phyloP scores from a whole-genome alignment of 2,329 filamentous ascomycete species.

The Lecanosticta acicola region DNA sequence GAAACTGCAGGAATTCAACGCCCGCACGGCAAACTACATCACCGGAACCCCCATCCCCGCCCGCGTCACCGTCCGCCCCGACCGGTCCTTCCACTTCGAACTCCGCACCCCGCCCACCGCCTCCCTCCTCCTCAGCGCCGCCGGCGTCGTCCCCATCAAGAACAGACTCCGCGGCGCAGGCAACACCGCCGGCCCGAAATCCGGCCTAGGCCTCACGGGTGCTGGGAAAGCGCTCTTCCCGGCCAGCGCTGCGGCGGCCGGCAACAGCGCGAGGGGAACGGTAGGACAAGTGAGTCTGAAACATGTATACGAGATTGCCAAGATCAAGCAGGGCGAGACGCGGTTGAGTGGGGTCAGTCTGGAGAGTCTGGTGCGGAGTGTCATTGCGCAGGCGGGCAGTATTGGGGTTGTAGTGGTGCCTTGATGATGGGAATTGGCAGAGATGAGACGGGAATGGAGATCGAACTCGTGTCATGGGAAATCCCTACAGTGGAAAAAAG shows the following conservation, averaged over 20 bases:
- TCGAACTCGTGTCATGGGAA: too few species aligned
- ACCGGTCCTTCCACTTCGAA: slow-evolving; percentile 89
- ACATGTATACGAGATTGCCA: slow-evolving; percentile 95
- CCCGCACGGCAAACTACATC: slow-evolving; percentile 68
- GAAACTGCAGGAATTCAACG: slow-evolving; percentile 20
- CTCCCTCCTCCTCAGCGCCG: slow-evolving; percentile 78
- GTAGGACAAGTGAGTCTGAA: slow-evolving; percentile 88
- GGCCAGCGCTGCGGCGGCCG: slow-evolving; percentile 20
- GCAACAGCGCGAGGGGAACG: slow-evolving; percentile 65
- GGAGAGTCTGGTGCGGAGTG: slow-evolving; percentile 73
- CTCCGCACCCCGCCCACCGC: slow-evolving; percentile 87
- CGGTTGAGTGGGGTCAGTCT: slow-evolving; percentile 64
- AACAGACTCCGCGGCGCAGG: slow-evolving; percentile 68
- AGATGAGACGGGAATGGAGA: not conserved
- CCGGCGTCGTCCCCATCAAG: slow-evolving; percentile 68
- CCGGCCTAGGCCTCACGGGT: slow-evolving; percentile 33
- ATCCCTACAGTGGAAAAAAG: too few species aligned
- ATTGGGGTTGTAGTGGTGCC: slow-evolving; percentile 47
- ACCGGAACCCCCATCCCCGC: slow-evolving; percentile 83
- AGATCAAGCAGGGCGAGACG: slow-evolving; percentile 67
- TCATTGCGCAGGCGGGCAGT: slow-evolving; percentile 50
- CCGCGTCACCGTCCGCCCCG: slow-evolving; percentile 83
- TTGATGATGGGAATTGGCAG: slow-evolving; percentile 22
- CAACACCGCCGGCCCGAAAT: slow-evolving; percentile 43
- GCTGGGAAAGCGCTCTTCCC: slow-evolving; percentile 33